phyloP scores from a whole-genome alignment of 1,284 basidiomycete genomes.

The Irpex sp. region DNA sequence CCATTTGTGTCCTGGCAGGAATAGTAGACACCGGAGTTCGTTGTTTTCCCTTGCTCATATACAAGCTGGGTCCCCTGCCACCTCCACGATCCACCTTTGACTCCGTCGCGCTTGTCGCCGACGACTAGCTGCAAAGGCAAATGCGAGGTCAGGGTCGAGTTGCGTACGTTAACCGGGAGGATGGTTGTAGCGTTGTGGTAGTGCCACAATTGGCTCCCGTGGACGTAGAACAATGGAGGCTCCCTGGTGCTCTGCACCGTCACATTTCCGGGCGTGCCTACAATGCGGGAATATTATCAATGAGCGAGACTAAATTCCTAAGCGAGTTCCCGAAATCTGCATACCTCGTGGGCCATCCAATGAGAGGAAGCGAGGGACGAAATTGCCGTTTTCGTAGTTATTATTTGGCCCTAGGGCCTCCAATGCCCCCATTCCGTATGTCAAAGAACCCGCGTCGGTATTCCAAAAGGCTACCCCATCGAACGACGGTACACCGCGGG shows the following conservation, averaged over 20 bases:
- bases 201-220: slow-evolving; percentile 47
- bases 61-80: slow-evolving; percentile 56
- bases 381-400: neutral
- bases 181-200: slow-evolving; percentile 54
- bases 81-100: slow-evolving; percentile 44
- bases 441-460: slow-evolving; percentile 41
- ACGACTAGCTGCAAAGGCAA: slow-evolving; percentile 46
- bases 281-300: neutral
- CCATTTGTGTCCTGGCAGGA: slow-evolving; percentile 38
- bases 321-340: neutral
- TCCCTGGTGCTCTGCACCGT: slow-evolving; percentile 22
- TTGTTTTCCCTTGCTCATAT: slow-evolving; percentile 41
- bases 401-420: slow-evolving; percentile 37
- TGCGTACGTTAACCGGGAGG: slow-evolving; percentile 50
- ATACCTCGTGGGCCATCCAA: slow-evolving; percentile 17
- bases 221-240: slow-evolving; percentile 52
- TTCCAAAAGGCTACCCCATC: slow-evolving; percentile 37
- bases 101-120: slow-evolving; percentile 35
- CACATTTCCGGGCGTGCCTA: slow-evolving; percentile 29
- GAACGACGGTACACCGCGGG: slow-evolving; percentile 43
- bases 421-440: slow-evolving; percentile 44
- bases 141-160: slow-evolving; percentile 40
- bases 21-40: slow-evolving; percentile 51
- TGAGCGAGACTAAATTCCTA: neutral
- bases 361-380: slow-evolving; percentile 36